Percentiles rank a stretch among this genome's conserved stretches.
These are phyloP conservation scores for Collybia nuda DNA, from an alignment of 768 basidiomycete genomes.

Conservation along the genomic window DNA sequence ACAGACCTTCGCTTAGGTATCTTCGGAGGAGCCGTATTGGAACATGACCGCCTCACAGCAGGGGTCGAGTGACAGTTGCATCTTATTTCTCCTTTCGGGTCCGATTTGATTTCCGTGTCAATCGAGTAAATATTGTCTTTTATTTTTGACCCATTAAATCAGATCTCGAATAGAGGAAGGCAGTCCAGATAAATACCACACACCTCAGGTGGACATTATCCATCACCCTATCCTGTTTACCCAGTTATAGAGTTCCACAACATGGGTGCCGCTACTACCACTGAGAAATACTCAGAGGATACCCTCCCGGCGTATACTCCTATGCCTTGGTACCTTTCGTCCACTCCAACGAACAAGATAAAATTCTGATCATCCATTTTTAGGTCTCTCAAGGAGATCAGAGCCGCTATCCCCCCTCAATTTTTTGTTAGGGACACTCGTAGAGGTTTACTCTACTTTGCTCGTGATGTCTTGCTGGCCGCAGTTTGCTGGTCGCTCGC, in stretches of 20 bases:
- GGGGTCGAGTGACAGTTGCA: no score
- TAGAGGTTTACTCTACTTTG: slow-evolving; percentile 40
- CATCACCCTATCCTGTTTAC: not conserved
- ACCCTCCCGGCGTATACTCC: slow-evolving; percentile 41
- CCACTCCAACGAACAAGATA: slow-evolving; percentile 1
- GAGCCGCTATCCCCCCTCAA: slow-evolving; percentile 45
- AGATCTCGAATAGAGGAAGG: no score
- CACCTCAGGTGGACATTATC: not conserved
- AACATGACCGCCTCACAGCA: no score
- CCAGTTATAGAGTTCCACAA: slow-evolving; percentile 5
- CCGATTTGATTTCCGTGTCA: no score
- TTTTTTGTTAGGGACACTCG: slow-evolving; percentile 43
- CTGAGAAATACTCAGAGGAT: slow-evolving; percentile 34
- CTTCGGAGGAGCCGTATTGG: no score
- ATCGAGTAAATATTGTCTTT: no score
- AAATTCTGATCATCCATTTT: not conserved
- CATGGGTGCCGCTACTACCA: slow-evolving; percentile 8
- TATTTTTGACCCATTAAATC: no score
- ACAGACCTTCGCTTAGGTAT: no score
- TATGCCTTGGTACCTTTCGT: slow-evolving; percentile 39
- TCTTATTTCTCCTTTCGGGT: no score
- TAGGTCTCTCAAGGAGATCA: slow-evolving; percentile 51
- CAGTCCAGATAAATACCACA: slow-evolving; percentile 1
- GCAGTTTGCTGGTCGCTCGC: slow-evolving; percentile 41
- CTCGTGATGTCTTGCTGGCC: slow-evolving; percentile 46